Evolutionary conservation across 2,329 filamentous ascomycete genomes (phyloP).

Genomic region (Ciborinia camelliae): DNA sequence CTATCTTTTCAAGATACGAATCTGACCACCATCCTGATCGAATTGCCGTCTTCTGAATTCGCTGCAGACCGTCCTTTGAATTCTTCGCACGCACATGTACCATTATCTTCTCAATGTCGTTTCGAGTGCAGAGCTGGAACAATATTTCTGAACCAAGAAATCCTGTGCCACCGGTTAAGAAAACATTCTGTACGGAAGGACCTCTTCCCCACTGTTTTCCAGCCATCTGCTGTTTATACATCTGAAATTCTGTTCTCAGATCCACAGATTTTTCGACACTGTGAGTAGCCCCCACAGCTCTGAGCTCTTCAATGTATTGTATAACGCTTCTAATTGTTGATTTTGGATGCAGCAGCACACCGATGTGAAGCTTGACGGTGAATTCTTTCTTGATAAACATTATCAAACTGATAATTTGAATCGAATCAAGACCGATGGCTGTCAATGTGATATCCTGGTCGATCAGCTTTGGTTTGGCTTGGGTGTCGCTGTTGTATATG

Average conservation of each 20-base stretch:
- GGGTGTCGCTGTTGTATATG: not conserved
- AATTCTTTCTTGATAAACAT: conserved; percentile 19
- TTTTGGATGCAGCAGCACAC: conserved; percentile 6
- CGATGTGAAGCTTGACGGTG: conserved; percentile 8
- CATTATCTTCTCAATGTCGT: conserved; percentile 24
- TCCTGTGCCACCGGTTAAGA: conserved; percentile 43
- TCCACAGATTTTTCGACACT: conserved; percentile 1
- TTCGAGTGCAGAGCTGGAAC: conserved; percentile 22
- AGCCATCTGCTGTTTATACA: conserved; percentile 11
- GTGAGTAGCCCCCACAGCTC: not conserved
- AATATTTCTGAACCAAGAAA: conserved; percentile 44
- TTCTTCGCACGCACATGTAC: conserved; percentile 26
- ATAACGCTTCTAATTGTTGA: conserved; percentile 14
- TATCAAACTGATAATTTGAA: conserved; percentile 17
- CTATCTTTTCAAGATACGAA: conserved; percentile 19
- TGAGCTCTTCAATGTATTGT: conserved; percentile 1
- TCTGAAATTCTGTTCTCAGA: conserved; percentile 13
- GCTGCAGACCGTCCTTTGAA: conserved; percentile 17
- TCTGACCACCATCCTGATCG: conserved; percentile 29
- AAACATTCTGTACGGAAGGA: conserved; percentile 18
- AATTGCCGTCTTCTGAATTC: conserved; percentile 23
- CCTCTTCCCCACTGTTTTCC: not conserved
- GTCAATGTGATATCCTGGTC: conserved; percentile 1
- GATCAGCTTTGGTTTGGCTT: not conserved
- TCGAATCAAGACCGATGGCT: conserved; percentile 17